Percentiles rank a stretch among this genome's conserved stretches.
phyloP scores from a whole-genome alignment of 73 alveolate genomes.

The Urostyla sp. region DNA sequence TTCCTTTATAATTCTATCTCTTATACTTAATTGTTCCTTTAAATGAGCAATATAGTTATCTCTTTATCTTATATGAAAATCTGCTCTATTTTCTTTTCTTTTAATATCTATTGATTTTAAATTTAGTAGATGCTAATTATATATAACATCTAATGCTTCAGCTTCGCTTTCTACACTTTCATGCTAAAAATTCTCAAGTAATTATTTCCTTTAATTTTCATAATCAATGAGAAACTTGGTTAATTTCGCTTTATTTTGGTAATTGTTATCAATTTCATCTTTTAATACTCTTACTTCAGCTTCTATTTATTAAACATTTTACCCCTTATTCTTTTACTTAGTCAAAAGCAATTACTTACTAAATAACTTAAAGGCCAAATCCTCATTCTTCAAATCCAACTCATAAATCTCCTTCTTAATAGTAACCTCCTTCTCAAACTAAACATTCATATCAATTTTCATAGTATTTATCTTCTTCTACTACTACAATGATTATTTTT shows the following conservation, averaged over 20 bases:
- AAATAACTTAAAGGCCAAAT: constrained; percentile 62
- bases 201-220: constrained; percentile 1
- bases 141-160: constrained; percentile 47
- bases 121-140: constrained; percentile 65
- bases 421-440: constrained; percentile 68
- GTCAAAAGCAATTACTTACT: constrained; percentile 49
- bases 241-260: not conserved
- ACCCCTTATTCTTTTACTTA: constrained; percentile 10
- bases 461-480: constrained; percentile 24
- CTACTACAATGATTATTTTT: not conserved
- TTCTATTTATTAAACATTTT: not conserved
- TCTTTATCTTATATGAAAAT: constrained; percentile 69
- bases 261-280: constrained; percentile 43
- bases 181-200: constrained; percentile 39
- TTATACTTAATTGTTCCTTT: constrained; percentile 60
- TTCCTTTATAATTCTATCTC: constrained; percentile 69
- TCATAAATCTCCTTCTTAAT: constrained; percentile 65
- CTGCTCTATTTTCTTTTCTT: constrained; percentile 74
- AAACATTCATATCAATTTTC: constrained; percentile 50
- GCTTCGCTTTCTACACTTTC: constrained; percentile 40
- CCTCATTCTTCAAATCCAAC: constrained; percentile 59
- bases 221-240: constrained; percentile 16
- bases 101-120: constrained; percentile 61
- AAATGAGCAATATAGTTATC: constrained; percentile 67
- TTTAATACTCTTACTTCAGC: constrained; percentile 6